These are phyloP conservation scores for Thermochaetoides thermophila DNA, from an alignment of 495 filamentous ascomycete genomes.

Conservation along the genomic window DNA sequence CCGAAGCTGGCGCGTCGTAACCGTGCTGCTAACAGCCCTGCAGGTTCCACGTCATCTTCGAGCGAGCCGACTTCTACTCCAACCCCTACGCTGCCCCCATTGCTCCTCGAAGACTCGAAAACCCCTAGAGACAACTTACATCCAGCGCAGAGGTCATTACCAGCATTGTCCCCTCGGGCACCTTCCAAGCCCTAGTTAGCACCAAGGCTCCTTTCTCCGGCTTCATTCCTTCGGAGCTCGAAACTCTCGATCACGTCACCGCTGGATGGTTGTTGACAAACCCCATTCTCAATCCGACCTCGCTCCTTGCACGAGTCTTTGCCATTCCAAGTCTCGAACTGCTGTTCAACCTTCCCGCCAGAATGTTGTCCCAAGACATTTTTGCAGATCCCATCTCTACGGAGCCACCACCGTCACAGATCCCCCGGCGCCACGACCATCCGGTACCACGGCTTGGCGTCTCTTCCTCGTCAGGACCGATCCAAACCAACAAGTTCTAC, in stretches of 20 bases:
- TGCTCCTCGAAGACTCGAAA: not conserved
- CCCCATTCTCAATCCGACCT: conserved; percentile 11
- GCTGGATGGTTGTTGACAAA: conserved; percentile 9
- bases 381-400: conserved; percentile 46
- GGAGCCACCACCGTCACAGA: conserved; percentile 37
- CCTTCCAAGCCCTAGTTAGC: conserved; percentile 10
- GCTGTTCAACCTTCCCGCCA: not conserved
- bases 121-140: conserved; percentile 2
- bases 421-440: conserved; percentile 33
- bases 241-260: conserved; percentile 10
- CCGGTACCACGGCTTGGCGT: conserved; percentile 27
- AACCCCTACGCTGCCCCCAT: not conserved
- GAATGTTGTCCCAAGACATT: conserved; percentile 23
- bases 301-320: conserved; percentile 4
- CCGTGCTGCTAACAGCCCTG: conserved; percentile 2
- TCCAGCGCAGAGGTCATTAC: conserved; percentile 13
- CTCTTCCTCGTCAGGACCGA: conserved; percentile 30
- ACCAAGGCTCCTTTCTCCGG: conserved; percentile 7
- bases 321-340: not conserved
- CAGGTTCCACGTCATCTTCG: no score
- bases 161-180: conserved; percentile 9
- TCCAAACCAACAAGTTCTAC: conserved; percentile 87
- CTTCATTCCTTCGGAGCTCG: conserved; percentile 7
- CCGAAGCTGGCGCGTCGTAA: not conserved
- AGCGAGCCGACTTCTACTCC: no score